A percentile compares a stretch with the other conserved stretches of the same genome.
Conservation (phyloP, 257 asterid species). For the Phtheirospermum japonicum region DNA sequence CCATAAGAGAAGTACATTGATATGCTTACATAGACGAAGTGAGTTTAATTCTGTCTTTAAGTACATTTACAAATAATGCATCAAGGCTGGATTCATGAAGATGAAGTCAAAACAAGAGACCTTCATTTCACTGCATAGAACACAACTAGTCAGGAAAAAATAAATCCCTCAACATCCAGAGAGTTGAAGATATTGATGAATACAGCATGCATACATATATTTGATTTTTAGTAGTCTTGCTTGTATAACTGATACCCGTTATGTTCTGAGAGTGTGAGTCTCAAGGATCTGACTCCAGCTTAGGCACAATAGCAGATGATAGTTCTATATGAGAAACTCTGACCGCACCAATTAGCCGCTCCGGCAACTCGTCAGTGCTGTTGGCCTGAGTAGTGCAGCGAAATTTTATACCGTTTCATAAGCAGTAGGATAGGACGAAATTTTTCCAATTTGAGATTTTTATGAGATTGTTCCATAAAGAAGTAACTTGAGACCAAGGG, state of each 20-base stretch:
- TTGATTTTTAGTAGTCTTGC: constrained; percentile 20
- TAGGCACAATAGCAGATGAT: constrained; percentile 49
- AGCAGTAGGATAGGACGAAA: neutral
- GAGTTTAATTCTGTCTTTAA: neutral
- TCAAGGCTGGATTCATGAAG: no score
- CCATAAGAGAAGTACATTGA: neutral
- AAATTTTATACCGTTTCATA: constrained; percentile 13
- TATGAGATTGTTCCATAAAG: neutral
- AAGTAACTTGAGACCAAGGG: neutral
- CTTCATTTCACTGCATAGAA: constrained; percentile 26
- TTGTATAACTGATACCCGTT: constrained; percentile 22
- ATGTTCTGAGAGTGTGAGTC: constrained; percentile 30
- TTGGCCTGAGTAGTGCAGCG: constrained; percentile 40
- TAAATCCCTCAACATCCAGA: constrained; percentile 19
- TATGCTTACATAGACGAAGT: neutral
- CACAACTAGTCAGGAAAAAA: constrained; percentile 23
- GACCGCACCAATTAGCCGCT: constrained; percentile 59
- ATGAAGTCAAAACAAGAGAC: constrained; percentile 12
- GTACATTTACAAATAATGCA: neutral
- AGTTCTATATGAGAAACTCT: constrained; percentile 58
- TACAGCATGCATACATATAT: constrained; percentile 29
- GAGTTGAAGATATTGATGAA: constrained; percentile 29
- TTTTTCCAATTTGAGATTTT: neutral
- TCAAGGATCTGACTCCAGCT: constrained; percentile 41
- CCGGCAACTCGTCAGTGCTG: constrained; percentile 57